These are phyloP conservation scores for Lycium ferocissimum DNA, from an alignment of 257 asterid genomes.

Conservation along the genomic window DNA sequence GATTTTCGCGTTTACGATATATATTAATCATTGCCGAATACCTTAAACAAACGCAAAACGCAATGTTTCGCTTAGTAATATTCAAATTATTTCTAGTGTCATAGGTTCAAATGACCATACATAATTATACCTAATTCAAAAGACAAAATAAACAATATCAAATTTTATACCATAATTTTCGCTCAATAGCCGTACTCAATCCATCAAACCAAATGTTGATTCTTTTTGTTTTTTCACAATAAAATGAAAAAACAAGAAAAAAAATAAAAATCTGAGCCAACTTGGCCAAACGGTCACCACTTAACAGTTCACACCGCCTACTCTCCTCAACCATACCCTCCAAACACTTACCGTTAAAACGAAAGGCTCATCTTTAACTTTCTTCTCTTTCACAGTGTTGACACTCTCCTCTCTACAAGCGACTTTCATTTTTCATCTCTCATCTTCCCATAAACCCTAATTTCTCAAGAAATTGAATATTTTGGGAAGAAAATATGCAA, in stretches of 20 bases:
- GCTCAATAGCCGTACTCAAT: too few relatives aligned
- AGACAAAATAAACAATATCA: too few relatives aligned
- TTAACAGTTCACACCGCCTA: constrained; percentile 47
- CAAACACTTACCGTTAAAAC: constrained; percentile 27
- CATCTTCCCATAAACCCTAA: constrained; percentile 36
- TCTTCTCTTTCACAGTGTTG: constrained; percentile 8
- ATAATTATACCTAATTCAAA: too few relatives aligned
- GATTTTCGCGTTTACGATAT: too few relatives aligned
- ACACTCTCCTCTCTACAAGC: constrained; percentile 16
- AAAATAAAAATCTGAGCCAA: constrained; percentile 52
- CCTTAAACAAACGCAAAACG: too few relatives aligned
- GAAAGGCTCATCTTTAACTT: constrained; percentile 16
- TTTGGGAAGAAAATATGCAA: constrained; percentile 59
- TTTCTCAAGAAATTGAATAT: constrained; percentile 29
- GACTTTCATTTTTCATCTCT: constrained; percentile 16
- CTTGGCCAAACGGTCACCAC: constrained; percentile 72
- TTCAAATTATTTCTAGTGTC: too few relatives aligned
- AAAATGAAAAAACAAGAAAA: not conserved
- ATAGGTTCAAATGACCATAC: too few relatives aligned
- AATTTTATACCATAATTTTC: too few relatives aligned
- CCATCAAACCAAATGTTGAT: too few relatives aligned
- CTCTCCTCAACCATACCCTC: constrained; percentile 11
- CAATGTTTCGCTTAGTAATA: too few relatives aligned
- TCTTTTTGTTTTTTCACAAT: not conserved
- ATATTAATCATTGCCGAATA: too few relatives aligned